phyloP scores from a whole-genome alignment of 1,284 basidiomycete genomes.

The Pterulicium gracile region DNA sequence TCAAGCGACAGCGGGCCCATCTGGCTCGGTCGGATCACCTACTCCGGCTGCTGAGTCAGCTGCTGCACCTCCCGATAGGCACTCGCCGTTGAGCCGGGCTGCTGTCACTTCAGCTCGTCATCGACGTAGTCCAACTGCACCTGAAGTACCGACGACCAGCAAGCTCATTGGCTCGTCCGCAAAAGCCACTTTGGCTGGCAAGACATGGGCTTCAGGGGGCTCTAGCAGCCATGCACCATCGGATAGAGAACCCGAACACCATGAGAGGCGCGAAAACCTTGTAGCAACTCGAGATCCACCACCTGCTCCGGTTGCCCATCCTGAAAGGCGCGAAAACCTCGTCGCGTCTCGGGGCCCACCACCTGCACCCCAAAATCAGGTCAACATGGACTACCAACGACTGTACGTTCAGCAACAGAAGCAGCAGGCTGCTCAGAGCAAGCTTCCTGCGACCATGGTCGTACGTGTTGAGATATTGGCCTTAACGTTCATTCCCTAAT shows the following conservation, averaged over 20 bases:
- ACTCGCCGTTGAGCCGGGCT: conserved; percentile 9
- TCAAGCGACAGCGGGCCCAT: conserved; percentile 20
- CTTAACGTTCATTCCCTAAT: neutral
- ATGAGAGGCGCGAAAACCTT: conserved; percentile 18
- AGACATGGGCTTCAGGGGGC: conserved; percentile 41
- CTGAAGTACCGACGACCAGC: conserved; percentile 39
- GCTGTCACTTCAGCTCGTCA: conserved; percentile 23
- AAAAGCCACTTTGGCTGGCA: conserved; percentile 20
- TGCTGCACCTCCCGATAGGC: conserved; percentile 15
- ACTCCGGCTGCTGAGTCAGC: conserved; percentile 17
- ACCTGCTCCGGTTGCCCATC: too few species aligned
- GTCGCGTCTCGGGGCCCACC: neutral
- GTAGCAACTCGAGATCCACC: neutral
- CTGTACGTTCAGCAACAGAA: neutral
- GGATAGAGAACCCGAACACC: conserved; percentile 20
- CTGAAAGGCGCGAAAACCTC: conserved; percentile 20
- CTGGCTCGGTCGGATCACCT: conserved; percentile 28
- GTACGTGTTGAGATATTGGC: neutral
- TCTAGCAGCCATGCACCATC: conserved; percentile 22
- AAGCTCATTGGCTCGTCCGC: conserved; percentile 17
- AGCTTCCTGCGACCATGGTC: neutral
- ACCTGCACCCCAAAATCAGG: neutral
- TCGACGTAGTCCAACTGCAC: conserved; percentile 52
- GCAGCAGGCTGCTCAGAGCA: neutral
- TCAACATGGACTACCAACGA: neutral